Evolutionary conservation across 2,329 filamentous ascomycete genomes (phyloP).

Genomic region (Arthrobotrys musiformis): DNA sequence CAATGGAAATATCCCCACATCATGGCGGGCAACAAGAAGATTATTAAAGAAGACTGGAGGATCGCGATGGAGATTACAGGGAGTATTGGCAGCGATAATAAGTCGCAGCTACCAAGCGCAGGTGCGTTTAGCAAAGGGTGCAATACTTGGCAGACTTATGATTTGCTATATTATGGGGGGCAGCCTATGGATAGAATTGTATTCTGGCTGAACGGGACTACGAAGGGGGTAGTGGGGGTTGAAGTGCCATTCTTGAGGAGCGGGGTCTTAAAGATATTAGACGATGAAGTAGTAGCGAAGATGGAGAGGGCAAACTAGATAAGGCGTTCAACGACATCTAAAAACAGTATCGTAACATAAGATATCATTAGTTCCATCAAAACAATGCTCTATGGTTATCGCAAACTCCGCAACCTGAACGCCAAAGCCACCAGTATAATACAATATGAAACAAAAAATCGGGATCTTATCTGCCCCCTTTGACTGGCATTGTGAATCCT

Average conservation of each 20-base stretch:
- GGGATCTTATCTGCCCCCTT: slow-evolving; percentile 60
- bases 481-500: slow-evolving; percentile 68
- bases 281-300: background rate
- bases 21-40: background rate
- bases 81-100: slow-evolving; percentile 1
- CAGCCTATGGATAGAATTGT: slow-evolving; percentile 48
- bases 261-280: background rate
- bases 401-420: background rate
- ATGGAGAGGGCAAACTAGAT: slow-evolving; percentile 34
- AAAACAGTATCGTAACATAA: background rate
- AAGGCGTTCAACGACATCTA: background rate
- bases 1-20: slow-evolving; percentile 42
- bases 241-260: slow-evolving; percentile 34
- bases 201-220: slow-evolving; percentile 41
- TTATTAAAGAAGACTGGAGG: slow-evolving; percentile 55
- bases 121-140: slow-evolving; percentile 30
- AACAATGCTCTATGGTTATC: slow-evolving; percentile 4
- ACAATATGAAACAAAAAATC: background rate
- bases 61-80: slow-evolving; percentile 36
- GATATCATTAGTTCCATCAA: background rate
- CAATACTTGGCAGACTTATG: slow-evolving; percentile 38
- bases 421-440: slow-evolving; percentile 13
- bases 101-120: slow-evolving; percentile 27
- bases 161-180: slow-evolving; percentile 50
- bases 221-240: slow-evolving; percentile 17